phyloP scores from a whole-genome alignment of 2,329 filamentous ascomycete genomes.

The Diplodia corticola region DNA sequence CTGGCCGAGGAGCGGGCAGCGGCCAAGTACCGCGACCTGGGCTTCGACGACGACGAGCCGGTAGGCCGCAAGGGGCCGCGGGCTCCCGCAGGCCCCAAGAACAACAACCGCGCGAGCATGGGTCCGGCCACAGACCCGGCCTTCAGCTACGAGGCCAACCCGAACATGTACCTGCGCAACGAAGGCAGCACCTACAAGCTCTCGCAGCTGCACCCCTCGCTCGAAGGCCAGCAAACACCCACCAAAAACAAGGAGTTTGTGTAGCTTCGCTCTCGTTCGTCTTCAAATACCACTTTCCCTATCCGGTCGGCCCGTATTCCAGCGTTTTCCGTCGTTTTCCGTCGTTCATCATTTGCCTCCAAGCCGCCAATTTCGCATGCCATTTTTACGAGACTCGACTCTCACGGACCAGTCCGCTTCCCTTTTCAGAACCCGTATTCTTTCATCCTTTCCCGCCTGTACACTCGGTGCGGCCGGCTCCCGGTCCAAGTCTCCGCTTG shows the following conservation, averaged over 20 bases:
- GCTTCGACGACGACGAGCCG: constrained; percentile 18
- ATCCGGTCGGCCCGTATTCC: constrained; percentile 5
- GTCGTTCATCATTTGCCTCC: neutral
- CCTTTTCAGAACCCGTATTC: neutral
- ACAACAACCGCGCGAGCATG: constrained; percentile 1
- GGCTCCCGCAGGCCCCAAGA: neutral
- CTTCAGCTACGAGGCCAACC: neutral
- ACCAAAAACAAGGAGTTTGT: constrained; percentile 1
- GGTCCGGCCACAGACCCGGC: neutral
- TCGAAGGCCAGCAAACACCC: constrained; percentile 8
- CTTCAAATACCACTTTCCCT: neutral
- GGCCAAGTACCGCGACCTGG: constrained; percentile 10
- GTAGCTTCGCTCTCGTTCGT: neutral
- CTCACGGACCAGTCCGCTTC: constrained; percentile 6
- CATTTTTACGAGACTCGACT: neutral
- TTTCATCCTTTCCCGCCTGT: neutral
- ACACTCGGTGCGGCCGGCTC: neutral
- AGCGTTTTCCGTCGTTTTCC: constrained; percentile 5
- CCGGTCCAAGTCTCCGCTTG: neutral
- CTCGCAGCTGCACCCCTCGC: constrained; percentile 13
- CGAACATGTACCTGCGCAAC: constrained; percentile 10
- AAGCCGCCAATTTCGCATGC: neutral
- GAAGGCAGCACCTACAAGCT: constrained; percentile 7
- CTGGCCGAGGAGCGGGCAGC: constrained; percentile 1
- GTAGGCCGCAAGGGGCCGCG: neutral